These are phyloP conservation scores for Chlamydomonas sp. DNA, from an alignment of 139 green algal species.

Conservation along the genomic window DNA sequence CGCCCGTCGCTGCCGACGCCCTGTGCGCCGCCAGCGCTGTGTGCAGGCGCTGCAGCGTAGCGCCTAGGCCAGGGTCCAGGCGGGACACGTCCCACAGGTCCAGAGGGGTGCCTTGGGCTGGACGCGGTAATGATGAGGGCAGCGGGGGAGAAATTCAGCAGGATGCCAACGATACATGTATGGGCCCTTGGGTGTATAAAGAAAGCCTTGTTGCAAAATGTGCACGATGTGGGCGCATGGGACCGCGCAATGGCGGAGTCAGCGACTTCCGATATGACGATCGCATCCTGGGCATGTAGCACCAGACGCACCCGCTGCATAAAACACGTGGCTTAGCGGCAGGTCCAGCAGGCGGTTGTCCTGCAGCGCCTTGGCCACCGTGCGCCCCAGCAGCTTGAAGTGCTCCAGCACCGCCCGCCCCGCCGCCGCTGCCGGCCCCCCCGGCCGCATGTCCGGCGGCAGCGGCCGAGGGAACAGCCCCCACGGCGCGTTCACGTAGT, in stretches of 20 bases:
- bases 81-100: conserved; percentile 81
- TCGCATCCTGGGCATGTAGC: neutral
- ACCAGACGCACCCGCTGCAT: conserved; percentile 59
- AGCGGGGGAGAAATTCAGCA: too few relatives aligned
- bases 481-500: too few relatives aligned
- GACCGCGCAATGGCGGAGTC: neutral
- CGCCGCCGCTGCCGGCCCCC: neutral
- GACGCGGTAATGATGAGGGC: conserved; percentile 1
- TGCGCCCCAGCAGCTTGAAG: conserved; percentile 90
- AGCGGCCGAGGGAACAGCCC: conserved; percentile 18
- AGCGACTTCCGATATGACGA: neutral
- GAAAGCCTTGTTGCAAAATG: too few relatives aligned
- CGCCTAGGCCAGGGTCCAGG: conserved; percentile 82
- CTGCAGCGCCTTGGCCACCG: conserved; percentile 93
- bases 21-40: conserved; percentile 9
- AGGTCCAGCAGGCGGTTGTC: conserved; percentile 95
- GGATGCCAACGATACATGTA: too few relatives aligned
- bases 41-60: conserved; percentile 79
- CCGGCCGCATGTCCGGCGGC: conserved; percentile 51
- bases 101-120: conserved; percentile 62
- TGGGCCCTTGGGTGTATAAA: too few relatives aligned
- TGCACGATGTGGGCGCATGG: too few relatives aligned
- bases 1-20: neutral
- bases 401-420: conserved; percentile 52
- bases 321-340: conserved; percentile 88